Conservation (phyloP, 108 stramenopile species). For the Fragilaria radians region DNA sequence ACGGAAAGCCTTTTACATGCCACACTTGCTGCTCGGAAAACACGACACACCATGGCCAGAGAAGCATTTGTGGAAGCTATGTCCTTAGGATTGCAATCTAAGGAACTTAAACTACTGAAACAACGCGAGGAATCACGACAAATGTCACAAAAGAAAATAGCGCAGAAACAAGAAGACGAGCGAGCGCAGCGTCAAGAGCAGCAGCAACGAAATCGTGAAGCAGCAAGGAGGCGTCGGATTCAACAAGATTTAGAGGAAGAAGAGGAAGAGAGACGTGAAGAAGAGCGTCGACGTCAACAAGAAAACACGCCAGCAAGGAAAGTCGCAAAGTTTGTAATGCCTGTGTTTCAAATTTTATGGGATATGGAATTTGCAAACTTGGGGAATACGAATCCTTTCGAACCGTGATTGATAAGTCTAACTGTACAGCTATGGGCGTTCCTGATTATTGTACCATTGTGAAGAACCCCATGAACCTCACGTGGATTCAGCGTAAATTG, state of each 20-base stretch:
- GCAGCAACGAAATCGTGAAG: conserved; percentile 5
- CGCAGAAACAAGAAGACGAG: background rate
- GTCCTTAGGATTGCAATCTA: conserved; percentile 44
- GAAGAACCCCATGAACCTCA: conserved; percentile 68
- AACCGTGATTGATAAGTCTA: conserved; percentile 65
- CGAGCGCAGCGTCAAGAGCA: background rate
- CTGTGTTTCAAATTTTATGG: conserved; percentile 68
- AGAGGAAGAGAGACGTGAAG: conserved; percentile 30
- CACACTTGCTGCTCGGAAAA: conserved; percentile 38
- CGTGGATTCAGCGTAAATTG: conserved; percentile 68
- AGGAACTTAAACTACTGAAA: conserved; percentile 2
- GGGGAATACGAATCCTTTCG: conserved; percentile 71
- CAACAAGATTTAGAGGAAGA: conserved; percentile 29
- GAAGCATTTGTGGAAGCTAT: conserved; percentile 60
- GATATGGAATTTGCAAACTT: conserved; percentile 67
- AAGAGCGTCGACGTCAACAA: conserved; percentile 23
- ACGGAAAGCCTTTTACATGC: conserved; percentile 67
- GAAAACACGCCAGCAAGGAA: conserved; percentile 30
- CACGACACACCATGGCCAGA: conserved; percentile 20
- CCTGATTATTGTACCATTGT: conserved; percentile 73
- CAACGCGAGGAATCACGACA: conserved; percentile 9
- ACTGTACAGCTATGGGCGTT: conserved; percentile 64
- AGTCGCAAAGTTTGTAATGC: conserved; percentile 7
- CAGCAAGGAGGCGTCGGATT: conserved; percentile 12
- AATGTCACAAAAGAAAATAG: background rate